Evolutionary conservation across 495 filamentous ascomycete genomes (phyloP).

Genomic region (Podospora pseudocomata): DNA sequence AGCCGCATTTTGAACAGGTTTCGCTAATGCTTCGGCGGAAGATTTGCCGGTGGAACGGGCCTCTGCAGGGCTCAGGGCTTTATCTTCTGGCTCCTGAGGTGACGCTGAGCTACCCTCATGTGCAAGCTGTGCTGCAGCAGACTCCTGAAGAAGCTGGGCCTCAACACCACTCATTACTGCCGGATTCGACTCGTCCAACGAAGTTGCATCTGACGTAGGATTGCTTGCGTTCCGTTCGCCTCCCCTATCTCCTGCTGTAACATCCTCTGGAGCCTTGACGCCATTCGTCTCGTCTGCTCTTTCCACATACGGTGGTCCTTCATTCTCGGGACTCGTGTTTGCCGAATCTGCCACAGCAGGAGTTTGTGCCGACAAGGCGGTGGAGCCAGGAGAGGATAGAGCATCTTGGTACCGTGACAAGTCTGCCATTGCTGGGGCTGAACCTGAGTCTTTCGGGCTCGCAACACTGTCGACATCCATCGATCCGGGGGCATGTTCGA

Average conservation of each 20-base stretch:
- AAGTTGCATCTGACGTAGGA: slow-evolving; percentile 18
- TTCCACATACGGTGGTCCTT: slow-evolving; percentile 41
- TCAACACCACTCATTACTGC: slow-evolving; percentile 31
- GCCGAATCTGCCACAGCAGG: slow-evolving; percentile 44
- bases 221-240: slow-evolving; percentile 11
- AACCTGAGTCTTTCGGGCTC: slow-evolving; percentile 7
- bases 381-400: slow-evolving; percentile 45
- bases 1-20: not conserved
- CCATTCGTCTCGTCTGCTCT: slow-evolving; percentile 30
- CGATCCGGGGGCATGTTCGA: not conserved
- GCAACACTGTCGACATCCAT: slow-evolving; percentile 13
- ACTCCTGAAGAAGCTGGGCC: slow-evolving; percentile 41
- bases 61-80: not conserved
- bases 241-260: slow-evolving; percentile 14
- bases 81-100: not conserved
- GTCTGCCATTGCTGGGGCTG: slow-evolving; percentile 16
- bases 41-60: not conserved
- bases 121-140: slow-evolving; percentile 29
- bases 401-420: slow-evolving; percentile 32
- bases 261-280: not conserved
- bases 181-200: not conserved
- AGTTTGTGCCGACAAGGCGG: slow-evolving; percentile 39
- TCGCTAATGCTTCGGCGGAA: not conserved
- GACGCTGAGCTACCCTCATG: not conserved
- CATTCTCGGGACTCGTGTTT: slow-evolving; percentile 54